A percentile compares a stretch with the other conserved stretches of the same genome.
Evolutionary conservation across 257 asterid genomes (phyloP).

Genomic region (Penstemon newberryi): DNA sequence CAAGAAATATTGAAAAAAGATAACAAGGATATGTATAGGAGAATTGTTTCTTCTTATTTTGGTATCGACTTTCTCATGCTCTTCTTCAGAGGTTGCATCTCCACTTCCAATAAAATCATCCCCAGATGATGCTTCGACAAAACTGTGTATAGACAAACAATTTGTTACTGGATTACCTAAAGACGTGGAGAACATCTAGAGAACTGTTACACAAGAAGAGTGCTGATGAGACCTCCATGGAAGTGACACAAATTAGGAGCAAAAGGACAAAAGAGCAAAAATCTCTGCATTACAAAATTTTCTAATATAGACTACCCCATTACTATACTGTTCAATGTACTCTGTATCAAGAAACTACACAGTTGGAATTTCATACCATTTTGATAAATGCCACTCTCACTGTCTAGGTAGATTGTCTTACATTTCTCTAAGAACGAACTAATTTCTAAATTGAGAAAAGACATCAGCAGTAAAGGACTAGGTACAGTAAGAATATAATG

Average conservation of each 20-base stretch:
- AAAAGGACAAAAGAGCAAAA: background rate
- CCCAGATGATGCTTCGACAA: slow-evolving; percentile 65
- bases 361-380: slow-evolving; percentile 15
- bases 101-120: slow-evolving; percentile 49
- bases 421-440: slow-evolving; percentile 8
- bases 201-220: slow-evolving; percentile 10
- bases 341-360: background rate
- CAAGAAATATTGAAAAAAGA: slow-evolving; percentile 2
- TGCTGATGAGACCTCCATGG: slow-evolving; percentile 17
- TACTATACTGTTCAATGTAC: background rate
- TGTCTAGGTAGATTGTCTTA: background rate
- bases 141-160: slow-evolving; percentile 42
- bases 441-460: background rate
- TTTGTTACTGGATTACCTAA: slow-evolving; percentile 20
- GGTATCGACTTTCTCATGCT: slow-evolving; percentile 38
- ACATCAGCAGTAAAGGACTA: background rate
- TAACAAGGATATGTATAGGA: slow-evolving; percentile 42
- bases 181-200: slow-evolving; percentile 18
- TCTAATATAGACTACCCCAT: slow-evolving; percentile 9
- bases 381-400: background rate
- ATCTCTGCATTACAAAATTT: slow-evolving; percentile 6
- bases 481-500: background rate
- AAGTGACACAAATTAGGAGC: slow-evolving; percentile 18
- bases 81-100: slow-evolving; percentile 49
- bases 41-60: slow-evolving; percentile 26